A percentile compares a stretch with the other conserved stretches of the same genome.
Evolutionary conservation across 441 rosid genomes (phyloP).

Genomic region (Mallotus repandus): DNA sequence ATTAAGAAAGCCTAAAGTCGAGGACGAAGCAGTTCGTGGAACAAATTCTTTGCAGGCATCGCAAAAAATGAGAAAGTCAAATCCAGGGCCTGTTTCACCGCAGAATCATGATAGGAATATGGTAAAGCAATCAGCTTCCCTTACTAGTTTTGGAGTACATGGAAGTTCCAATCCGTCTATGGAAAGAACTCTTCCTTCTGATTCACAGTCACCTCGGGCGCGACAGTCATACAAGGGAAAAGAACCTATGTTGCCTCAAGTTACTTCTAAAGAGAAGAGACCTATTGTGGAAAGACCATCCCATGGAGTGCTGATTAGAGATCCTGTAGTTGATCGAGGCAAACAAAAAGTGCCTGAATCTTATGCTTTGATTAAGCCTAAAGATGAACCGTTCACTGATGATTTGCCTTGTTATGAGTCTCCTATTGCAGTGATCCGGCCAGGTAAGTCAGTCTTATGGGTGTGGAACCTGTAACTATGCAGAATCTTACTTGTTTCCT

Average conservation of each 20-base stretch:
- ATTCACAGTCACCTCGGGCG: conserved; percentile 22
- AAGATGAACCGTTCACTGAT: conserved; percentile 56
- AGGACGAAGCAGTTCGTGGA: conserved; percentile 29
- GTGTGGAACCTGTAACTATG: neutral
- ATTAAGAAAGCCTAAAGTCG: conserved; percentile 36
- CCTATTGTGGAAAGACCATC: conserved; percentile 23
- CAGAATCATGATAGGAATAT: conserved; percentile 1
- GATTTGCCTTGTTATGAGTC: conserved; percentile 35
- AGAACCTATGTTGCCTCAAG: conserved; percentile 38
- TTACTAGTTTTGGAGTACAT: no score
- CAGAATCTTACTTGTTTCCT: neutral
- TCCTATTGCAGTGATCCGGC: conserved; percentile 49
- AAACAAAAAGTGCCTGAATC: conserved; percentile 31
- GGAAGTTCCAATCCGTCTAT: no score
- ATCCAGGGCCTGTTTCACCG: conserved; percentile 21
- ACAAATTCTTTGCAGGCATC: conserved; percentile 21
- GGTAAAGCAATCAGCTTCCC: no score
- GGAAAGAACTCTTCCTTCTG: no score
- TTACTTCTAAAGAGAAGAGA: conserved; percentile 28
- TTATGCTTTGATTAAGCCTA: conserved; percentile 42
- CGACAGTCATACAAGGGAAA: conserved; percentile 42
- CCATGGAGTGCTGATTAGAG: conserved; percentile 28
- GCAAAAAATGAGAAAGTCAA: conserved; percentile 14
- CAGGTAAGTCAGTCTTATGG: conserved; percentile 41
- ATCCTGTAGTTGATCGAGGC: conserved; percentile 27